Percentiles rank a stretch among this genome's conserved stretches.
phyloP scores from a whole-genome alignment of 495 filamentous ascomycete genomes.

The Annulohypoxylon nitens region DNA sequence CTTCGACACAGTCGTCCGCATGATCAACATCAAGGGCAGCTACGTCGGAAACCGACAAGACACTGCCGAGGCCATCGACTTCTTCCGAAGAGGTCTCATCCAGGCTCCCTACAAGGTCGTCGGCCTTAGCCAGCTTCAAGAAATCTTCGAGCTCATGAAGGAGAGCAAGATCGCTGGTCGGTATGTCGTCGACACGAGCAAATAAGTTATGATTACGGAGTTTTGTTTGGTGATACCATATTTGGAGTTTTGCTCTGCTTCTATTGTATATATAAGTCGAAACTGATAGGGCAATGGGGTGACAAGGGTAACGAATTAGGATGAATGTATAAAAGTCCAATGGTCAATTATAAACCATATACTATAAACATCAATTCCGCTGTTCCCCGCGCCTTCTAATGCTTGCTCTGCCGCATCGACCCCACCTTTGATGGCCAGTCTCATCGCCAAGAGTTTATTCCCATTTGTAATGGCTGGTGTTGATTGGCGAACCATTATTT shows the following conservation, averaged over 20 bases:
- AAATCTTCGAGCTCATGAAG: constrained; percentile 81
- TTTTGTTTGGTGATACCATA: constrained; percentile 33
- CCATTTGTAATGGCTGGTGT: background rate
- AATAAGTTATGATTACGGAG: constrained; percentile 49
- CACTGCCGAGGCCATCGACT: constrained; percentile 86
- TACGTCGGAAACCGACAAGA: constrained; percentile 94
- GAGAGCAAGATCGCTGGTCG: constrained; percentile 85
- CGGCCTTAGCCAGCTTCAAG: constrained; percentile 79
- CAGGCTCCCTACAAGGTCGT: constrained; percentile 86
- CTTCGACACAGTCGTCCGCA: constrained; percentile 83
- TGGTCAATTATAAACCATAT: constrained; percentile 10
- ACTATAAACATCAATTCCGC: background rate
- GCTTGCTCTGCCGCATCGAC: background rate
- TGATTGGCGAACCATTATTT: background rate
- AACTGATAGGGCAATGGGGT: background rate
- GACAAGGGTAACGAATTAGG: constrained; percentile 1
- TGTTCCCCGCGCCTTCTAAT: background rate
- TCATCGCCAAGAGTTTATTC: constrained; percentile 6
- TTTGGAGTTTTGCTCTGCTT: constrained; percentile 22
- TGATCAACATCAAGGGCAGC: constrained; percentile 92
- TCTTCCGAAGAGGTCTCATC: constrained; percentile 85
- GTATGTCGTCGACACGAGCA: constrained; percentile 82
- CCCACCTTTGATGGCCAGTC: background rate
- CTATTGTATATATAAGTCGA: constrained; percentile 18
- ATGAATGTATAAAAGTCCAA: constrained; percentile 24